Percentiles rank a stretch among this genome's conserved stretches.
Evolutionary conservation across 176 grass and related monocot genomes (phyloP).

Genomic region (Tillandsia leiboldiana): DNA sequence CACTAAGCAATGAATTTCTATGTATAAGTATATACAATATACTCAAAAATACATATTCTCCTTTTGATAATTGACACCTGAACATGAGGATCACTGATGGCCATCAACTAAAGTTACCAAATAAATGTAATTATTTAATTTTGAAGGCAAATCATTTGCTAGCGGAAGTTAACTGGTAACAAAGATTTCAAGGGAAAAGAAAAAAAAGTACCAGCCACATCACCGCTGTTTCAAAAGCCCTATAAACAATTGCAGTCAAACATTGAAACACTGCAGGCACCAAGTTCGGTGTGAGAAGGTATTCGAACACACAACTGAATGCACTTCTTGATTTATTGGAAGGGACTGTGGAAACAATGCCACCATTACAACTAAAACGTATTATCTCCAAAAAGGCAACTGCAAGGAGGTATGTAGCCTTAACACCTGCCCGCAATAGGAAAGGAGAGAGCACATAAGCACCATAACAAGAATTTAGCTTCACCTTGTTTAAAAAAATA

Average conservation of each 20-base stretch:
- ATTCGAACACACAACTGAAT: slow-evolving; percentile 92
- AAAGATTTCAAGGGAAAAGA: slow-evolving; percentile 4
- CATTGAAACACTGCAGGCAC: slow-evolving; percentile 80
- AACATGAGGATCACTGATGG: too few species aligned
- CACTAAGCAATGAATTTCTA: too few species aligned
- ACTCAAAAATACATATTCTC: too few species aligned
- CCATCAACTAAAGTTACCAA: too few species aligned
- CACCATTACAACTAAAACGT: slow-evolving; percentile 89
- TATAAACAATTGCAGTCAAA: slow-evolving; percentile 77
- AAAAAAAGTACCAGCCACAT: slow-evolving; percentile 70
- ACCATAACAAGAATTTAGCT: slow-evolving; percentile 14
- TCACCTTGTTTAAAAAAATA: background rate
- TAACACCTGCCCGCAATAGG: slow-evolving; percentile 61
- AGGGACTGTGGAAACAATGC: slow-evolving; percentile 49
- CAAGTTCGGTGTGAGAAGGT: slow-evolving; percentile 94
- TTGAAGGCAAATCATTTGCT: background rate
- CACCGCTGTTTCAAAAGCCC: slow-evolving; percentile 81
- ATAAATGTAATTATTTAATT: background rate
- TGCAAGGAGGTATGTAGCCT: slow-evolving; percentile 95
- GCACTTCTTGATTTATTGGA: slow-evolving; percentile 78
- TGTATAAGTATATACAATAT: too few species aligned
- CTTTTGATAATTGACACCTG: too few species aligned
- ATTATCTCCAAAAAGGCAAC: slow-evolving; percentile 96
- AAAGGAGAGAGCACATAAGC: slow-evolving; percentile 26
- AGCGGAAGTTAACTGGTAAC: background rate